Percentiles rank a stretch among this genome's conserved stretches.
Evolutionary conservation across 2,329 filamentous ascomycete species (phyloP).

Genomic region (Aspergillus neoniger): DNA sequence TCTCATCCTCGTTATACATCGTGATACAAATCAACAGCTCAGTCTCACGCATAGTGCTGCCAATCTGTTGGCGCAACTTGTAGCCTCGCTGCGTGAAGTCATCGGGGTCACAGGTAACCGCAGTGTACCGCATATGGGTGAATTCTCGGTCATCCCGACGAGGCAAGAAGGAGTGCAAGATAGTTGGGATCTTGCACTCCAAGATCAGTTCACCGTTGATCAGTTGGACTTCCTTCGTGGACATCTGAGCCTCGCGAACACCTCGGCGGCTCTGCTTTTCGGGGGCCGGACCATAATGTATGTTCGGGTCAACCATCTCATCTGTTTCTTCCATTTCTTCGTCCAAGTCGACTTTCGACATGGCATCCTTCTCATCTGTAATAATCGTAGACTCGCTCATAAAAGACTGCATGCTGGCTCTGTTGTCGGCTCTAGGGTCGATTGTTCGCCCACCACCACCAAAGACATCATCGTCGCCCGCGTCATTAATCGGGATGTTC

Average conservation of each 20-base stretch:
- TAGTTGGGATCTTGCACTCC: conserved; percentile 98
- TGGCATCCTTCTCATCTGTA: conserved; percentile 53
- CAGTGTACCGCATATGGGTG: conserved; percentile 98
- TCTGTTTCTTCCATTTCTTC: conserved; percentile 51
- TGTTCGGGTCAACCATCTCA: conserved; percentile 59
- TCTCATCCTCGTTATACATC: conserved; percentile 99
- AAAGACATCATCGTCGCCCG: conserved; percentile 69
- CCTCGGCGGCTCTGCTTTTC: conserved; percentile 84
- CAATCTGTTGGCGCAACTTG: conserved; percentile 88
- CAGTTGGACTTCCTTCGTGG: conserved; percentile 88
- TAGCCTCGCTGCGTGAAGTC: conserved; percentile 88
- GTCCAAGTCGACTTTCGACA: conserved; percentile 48
- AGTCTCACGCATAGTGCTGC: conserved; percentile 79
- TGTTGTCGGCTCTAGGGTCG: conserved; percentile 56
- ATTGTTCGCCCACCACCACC: conserved; percentile 48
- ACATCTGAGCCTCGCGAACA: conserved; percentile 81
- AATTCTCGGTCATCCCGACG: conserved; percentile 92
- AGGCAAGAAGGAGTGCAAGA: conserved; percentile 94
- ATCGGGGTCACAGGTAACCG: conserved; percentile 96
- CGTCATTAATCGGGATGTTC: conserved; percentile 55
- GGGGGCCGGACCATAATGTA: conserved; percentile 83
- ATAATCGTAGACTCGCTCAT: conserved; percentile 61
- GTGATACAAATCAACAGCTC: conserved; percentile 96
- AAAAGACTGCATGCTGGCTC: conserved; percentile 62
- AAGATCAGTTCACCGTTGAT: conserved; percentile 97